Conservation (phyloP, 2,329 filamentous ascomycete genomes). For the Venturia oleaginea region DNA sequence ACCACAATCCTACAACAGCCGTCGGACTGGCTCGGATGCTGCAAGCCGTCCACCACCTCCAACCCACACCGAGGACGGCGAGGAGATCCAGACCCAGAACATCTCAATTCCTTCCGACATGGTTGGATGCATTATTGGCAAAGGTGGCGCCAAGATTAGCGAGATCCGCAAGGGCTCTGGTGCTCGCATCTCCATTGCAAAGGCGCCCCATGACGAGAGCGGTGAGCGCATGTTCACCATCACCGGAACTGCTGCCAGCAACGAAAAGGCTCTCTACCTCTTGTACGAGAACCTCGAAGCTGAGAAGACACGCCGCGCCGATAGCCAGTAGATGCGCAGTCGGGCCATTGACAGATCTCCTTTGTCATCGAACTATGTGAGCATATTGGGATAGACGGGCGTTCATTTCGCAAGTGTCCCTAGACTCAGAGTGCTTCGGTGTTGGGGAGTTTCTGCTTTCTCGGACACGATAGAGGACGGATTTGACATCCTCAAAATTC, state of each 20-base stretch:
- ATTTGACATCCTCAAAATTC: neutral
- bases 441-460: conserved; percentile 1
- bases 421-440: conserved; percentile 1
- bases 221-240: conserved; percentile 99
- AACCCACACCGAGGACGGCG: conserved; percentile 88
- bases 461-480: neutral
- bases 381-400: conserved; percentile 3
- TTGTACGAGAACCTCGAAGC: conserved; percentile 98
- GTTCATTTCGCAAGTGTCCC: neutral
- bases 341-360: neutral
- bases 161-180: conserved; percentile 97
- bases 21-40: conserved; percentile 74
- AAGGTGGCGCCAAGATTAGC: conserved; percentile 91
- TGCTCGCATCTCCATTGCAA: conserved; percentile 94
- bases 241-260: conserved; percentile 86
- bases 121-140: conserved; percentile 98
- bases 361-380: conserved; percentile 6
- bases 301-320: conserved; percentile 83
- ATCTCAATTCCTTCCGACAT: conserved; percentile 99
- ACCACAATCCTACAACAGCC: conserved; percentile 46
- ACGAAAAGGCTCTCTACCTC: conserved; percentile 91
- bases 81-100: conserved; percentile 97
- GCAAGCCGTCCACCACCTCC: conserved; percentile 66
- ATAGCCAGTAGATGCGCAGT: neutral
- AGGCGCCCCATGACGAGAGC: conserved; percentile 92